Conservation (phyloP, 768 basidiomycete species). For the Trametes gibbosa region DNA sequence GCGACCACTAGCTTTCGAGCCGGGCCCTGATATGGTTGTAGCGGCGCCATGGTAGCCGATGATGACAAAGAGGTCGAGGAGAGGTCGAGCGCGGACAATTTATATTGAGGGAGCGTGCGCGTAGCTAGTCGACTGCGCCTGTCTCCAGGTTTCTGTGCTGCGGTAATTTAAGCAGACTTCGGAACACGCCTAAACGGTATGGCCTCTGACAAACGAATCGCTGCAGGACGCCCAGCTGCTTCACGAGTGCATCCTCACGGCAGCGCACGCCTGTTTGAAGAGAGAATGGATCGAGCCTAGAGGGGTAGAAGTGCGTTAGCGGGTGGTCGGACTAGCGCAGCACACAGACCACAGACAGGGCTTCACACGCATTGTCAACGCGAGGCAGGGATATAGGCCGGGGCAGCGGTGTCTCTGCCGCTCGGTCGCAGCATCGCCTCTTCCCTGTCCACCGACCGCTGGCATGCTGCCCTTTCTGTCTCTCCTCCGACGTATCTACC, state of each 20-base stretch:
- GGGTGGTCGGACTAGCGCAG: too few relatives aligned
- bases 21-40: conserved; percentile 5
- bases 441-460: neutral
- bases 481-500: neutral
- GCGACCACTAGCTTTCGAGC: conserved; percentile 44
- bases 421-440: neutral
- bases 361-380: neutral
- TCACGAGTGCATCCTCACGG: too few relatives aligned
- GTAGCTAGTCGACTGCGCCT: neutral
- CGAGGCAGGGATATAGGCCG: neutral
- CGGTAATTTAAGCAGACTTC: neutral
- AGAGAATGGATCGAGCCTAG: too few relatives aligned
- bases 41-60: neutral
- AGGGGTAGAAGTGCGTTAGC: too few relatives aligned
- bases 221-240: too few relatives aligned
- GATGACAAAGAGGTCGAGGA: neutral
- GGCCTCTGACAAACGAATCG: too few relatives aligned
- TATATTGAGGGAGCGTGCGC: neutral
- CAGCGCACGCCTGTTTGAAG: too few relatives aligned
- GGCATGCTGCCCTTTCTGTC: neutral
- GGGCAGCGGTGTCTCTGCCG: too few relatives aligned
- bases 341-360: too few relatives aligned
- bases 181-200: too few relatives aligned
- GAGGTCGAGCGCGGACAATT: neutral
- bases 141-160: neutral